Conservation (phyloP, 2,329 filamentous ascomycete species). For the Claviceps lovelessii region DNA sequence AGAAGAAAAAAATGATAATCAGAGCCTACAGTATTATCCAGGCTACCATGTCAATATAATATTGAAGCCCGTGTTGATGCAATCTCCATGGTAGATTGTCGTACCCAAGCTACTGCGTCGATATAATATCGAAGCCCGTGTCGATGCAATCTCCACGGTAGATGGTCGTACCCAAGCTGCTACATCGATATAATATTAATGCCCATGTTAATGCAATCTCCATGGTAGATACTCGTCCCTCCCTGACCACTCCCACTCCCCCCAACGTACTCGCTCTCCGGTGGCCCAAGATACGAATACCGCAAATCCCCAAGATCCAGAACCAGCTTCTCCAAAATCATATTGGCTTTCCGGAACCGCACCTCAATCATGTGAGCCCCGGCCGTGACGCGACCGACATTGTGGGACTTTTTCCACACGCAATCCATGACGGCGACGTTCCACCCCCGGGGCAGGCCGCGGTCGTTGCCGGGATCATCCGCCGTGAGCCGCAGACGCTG, state of each 20-base stretch:
- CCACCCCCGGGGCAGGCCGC: constrained; percentile 34
- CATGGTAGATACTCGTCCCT: neutral
- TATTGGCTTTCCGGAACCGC: constrained; percentile 17
- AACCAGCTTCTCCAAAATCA: constrained; percentile 24
- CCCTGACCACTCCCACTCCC: neutral
- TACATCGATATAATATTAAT: neutral
- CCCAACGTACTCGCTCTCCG: constrained; percentile 14
- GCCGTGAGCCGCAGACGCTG: constrained; percentile 18
- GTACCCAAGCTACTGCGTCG: too few relatives aligned
- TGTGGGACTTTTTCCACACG: constrained; percentile 31
- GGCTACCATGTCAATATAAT: too few relatives aligned
- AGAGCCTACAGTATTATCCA: too few relatives aligned
- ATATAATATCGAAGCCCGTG: too few relatives aligned
- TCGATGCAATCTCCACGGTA: too few relatives aligned
- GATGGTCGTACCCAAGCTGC: neutral
- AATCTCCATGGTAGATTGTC: too few relatives aligned
- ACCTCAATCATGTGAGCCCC: constrained; percentile 19
- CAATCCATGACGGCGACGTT: constrained; percentile 31
- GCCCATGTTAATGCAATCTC: constrained; percentile 3
- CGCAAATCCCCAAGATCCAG: constrained; percentile 19
- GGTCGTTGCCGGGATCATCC: constrained; percentile 10
- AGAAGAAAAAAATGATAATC: too few relatives aligned
- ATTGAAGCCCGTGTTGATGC: too few relatives aligned
- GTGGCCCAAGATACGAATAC: constrained; percentile 23
- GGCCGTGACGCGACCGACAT: constrained; percentile 9